Evolutionary conservation across 441 rosid genomes (phyloP).

Genomic region (Arabidopsis hybrid): DNA sequence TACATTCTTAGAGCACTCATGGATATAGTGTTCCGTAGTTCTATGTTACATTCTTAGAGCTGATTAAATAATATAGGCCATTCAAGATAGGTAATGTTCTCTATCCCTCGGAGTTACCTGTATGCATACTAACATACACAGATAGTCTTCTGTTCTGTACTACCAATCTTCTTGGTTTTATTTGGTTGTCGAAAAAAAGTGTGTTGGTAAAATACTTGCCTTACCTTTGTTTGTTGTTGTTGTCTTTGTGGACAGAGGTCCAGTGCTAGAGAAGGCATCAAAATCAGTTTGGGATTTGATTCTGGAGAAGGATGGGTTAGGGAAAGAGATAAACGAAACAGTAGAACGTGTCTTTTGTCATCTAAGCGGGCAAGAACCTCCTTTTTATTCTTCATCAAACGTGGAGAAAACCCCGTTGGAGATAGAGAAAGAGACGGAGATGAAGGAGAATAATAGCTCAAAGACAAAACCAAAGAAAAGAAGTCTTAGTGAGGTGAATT

Average conservation of each 20-base stretch:
- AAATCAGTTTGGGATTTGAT: slow-evolving; percentile 97
- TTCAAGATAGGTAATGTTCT: neutral
- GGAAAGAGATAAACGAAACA: slow-evolving; percentile 82
- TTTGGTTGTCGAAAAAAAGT: neutral
- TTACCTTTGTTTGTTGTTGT: neutral
- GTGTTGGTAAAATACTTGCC: slow-evolving; percentile 12
- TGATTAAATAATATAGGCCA: neutral
- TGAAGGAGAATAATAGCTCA: slow-evolving; percentile 42
- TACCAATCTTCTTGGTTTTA: neutral
- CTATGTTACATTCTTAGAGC: slow-evolving; percentile 2
- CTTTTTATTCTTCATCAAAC: slow-evolving; percentile 57
- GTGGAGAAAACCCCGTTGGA: slow-evolving; percentile 42
- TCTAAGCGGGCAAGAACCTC: slow-evolving; percentile 80
- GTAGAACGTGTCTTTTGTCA: slow-evolving; percentile 77
- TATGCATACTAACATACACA: slow-evolving; percentile 5
- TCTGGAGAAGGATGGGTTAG: slow-evolving; percentile 74
- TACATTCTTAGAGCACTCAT: neutral
- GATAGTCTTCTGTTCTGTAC: neutral
- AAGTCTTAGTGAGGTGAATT: slow-evolving; percentile 57
- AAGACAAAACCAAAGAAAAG: slow-evolving; percentile 67
- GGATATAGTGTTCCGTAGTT: neutral
- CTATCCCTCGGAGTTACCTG: neutral
- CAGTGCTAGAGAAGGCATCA: slow-evolving; percentile 90
- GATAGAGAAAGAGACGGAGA: slow-evolving; percentile 52
- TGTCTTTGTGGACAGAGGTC: slow-evolving; percentile 58